Conservation (phyloP, 768 basidiomycete genomes). For the Lactifluus hygrophoroides region DNA sequence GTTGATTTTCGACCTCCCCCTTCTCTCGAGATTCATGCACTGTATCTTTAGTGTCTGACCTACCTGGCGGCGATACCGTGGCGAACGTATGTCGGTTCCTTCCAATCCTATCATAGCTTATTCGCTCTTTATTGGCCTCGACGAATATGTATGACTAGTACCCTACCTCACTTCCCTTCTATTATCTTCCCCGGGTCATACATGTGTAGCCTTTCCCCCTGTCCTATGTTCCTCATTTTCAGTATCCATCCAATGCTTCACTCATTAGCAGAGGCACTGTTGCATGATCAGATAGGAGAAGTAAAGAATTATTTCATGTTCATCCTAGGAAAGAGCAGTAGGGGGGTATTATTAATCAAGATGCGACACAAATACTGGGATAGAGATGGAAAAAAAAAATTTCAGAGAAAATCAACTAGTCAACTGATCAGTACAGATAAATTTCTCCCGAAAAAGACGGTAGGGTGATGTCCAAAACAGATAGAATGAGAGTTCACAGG, state of each 20-base stretch:
- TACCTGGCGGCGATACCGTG: not conserved
- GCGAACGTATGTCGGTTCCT: not conserved
- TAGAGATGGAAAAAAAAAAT: not conserved
- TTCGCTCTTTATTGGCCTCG: not conserved
- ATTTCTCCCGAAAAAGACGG: not conserved
- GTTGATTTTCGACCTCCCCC: not conserved
- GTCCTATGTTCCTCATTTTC: not conserved
- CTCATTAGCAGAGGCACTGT: not conserved
- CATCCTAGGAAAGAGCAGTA: not conserved
- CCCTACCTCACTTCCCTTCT: not conserved
- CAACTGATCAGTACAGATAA: conserved; percentile 1
- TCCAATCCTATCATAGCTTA: not conserved
- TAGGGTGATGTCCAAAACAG: not conserved
- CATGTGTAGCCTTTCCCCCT: not conserved
- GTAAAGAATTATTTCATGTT: not conserved
- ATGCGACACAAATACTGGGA: not conserved
- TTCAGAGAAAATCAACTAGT: not conserved
- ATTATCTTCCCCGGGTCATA: not conserved
- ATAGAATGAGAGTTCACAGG: not conserved
- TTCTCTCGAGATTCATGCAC: not conserved
- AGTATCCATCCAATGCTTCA: not conserved
- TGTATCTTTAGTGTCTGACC: not conserved
- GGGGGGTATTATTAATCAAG: conserved; percentile 7
- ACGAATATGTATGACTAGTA: conserved; percentile 7
- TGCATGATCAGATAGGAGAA: not conserved